phyloP scores from a whole-genome alignment of 805 yeast species.

The Pichia rugopelliculosa region DNA sequence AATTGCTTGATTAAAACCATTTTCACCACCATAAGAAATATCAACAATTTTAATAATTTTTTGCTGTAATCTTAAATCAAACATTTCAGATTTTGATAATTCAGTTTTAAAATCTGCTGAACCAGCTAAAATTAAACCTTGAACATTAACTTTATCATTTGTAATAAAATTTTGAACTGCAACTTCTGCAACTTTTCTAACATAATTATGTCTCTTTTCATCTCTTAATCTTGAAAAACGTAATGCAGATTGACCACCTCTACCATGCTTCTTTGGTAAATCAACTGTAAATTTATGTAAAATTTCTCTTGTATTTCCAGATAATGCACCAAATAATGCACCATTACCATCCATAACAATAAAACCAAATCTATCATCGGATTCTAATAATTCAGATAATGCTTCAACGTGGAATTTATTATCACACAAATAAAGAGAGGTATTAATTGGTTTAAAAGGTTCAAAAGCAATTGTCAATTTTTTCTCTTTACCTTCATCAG shows the following conservation, averaged over 20 bases:
- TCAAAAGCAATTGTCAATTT: slow-evolving; percentile 95
- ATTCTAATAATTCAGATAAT: slow-evolving; percentile 83
- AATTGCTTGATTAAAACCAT: slow-evolving; percentile 98
- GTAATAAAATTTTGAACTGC: slow-evolving; percentile 97
- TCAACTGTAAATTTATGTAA: slow-evolving; percentile 95
- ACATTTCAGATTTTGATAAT: slow-evolving; percentile 84
- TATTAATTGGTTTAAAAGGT: slow-evolving; percentile 98
- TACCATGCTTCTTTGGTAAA: slow-evolving; percentile 98
- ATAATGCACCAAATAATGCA: slow-evolving; percentile 86
- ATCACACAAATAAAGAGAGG: slow-evolving; percentile 93
- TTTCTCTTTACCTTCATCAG: slow-evolving; percentile 96
- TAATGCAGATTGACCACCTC: slow-evolving; percentile 99
- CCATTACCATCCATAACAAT: slow-evolving; percentile 99
- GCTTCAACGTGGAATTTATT: slow-evolving; percentile 98
- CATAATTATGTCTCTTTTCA: slow-evolving; percentile 97
- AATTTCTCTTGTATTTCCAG: slow-evolving; percentile 96
- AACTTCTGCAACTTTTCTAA: slow-evolving; percentile 95
- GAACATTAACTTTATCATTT: slow-evolving; percentile 88
- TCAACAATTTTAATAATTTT: slow-evolving; percentile 91
- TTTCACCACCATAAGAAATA: slow-evolving; percentile 98
- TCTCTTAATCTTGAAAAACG: slow-evolving; percentile 99
- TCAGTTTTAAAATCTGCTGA: slow-evolving; percentile 98
- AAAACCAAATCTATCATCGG: slow-evolving; percentile 95
- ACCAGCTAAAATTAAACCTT: slow-evolving; percentile 96
- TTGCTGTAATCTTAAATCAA: slow-evolving; percentile 80